Evolutionary conservation across 805 yeast species (phyloP).

Genomic region (Metschnikowia bowlesiae): DNA sequence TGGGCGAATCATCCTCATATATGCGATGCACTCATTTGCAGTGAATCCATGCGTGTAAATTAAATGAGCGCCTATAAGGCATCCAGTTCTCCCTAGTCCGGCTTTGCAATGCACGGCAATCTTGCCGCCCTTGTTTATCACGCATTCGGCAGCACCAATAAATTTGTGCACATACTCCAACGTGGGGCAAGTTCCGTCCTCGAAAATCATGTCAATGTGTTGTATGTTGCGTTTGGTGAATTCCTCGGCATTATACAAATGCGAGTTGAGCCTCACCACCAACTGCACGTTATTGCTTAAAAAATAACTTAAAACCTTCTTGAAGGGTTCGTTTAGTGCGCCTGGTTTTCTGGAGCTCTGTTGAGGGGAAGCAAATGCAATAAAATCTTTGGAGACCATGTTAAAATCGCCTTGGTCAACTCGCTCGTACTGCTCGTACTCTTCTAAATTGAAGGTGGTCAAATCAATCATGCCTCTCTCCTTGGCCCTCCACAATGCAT

Average conservation of each 20-base stretch:
- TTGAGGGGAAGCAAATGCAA: slow-evolving; percentile 97
- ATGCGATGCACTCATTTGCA: slow-evolving; percentile 94
- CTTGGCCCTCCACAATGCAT: slow-evolving; percentile 97
- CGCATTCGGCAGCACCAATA: slow-evolving; percentile 91
- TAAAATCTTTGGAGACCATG: slow-evolving; percentile 84
- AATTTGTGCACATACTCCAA: slow-evolving; percentile 89
- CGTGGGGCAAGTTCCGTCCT: slow-evolving; percentile 97
- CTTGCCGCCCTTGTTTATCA: slow-evolving; percentile 80
- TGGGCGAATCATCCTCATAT: slow-evolving; percentile 93
- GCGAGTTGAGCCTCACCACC: slow-evolving; percentile 90
- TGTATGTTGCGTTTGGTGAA: slow-evolving; percentile 79
- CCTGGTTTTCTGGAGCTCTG: slow-evolving; percentile 48
- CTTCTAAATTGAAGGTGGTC: slow-evolving; percentile 83
- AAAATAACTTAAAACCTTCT: slow-evolving; percentile 77
- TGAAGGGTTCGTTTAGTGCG: slow-evolving; percentile 67
- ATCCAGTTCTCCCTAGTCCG: slow-evolving; percentile 96
- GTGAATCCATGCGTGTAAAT: slow-evolving; percentile 96
- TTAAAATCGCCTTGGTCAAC: slow-evolving; percentile 98
- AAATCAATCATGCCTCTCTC: slow-evolving; percentile 85
- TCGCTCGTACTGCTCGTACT: slow-evolving; percentile 88
- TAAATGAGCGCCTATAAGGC: slow-evolving; percentile 94
- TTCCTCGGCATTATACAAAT: slow-evolving; percentile 78
- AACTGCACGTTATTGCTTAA: slow-evolving; percentile 68
- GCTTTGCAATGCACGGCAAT: slow-evolving; percentile 99
- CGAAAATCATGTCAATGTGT: slow-evolving; percentile 94